Conservation (phyloP, 2,329 filamentous ascomycete species). For the Tolypocladium paradoxum region DNA sequence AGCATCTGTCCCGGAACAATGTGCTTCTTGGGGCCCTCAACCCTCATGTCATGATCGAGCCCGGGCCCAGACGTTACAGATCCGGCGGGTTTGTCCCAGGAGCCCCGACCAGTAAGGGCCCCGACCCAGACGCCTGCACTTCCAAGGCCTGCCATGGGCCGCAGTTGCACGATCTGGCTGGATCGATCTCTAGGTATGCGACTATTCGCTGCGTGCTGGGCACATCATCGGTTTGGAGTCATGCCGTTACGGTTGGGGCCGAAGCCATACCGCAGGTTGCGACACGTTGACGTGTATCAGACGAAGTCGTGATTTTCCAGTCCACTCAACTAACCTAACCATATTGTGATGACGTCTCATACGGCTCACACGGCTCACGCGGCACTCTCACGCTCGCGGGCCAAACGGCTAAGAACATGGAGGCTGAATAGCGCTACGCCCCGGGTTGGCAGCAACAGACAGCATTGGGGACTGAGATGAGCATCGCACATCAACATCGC, state of each 20-base stretch:
- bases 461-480: not conserved
- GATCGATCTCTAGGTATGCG: not conserved
- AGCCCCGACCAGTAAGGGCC: not conserved
- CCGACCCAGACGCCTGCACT: not conserved
- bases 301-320: not conserved
- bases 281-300: not conserved
- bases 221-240: not conserved
- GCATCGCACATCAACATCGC: not conserved
- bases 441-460: not conserved
- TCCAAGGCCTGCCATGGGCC: not conserved
- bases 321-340: too few relatives aligned
- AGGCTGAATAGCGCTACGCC: not conserved
- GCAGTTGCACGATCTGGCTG: not conserved
- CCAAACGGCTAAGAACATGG: not conserved
- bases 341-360: not conserved
- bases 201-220: not conserved
- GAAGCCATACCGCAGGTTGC: not conserved
- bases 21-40: not conserved
- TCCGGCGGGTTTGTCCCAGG: not conserved
- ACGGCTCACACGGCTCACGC: not conserved
- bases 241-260: not conserved
- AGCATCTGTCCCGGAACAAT: not conserved
- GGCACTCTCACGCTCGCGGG: not conserved
- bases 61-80: not conserved
- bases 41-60: not conserved